These are phyloP conservation scores for Oryza coarctata DNA, from an alignment of 176 grass and related monocot species.

Conservation along the genomic window DNA sequence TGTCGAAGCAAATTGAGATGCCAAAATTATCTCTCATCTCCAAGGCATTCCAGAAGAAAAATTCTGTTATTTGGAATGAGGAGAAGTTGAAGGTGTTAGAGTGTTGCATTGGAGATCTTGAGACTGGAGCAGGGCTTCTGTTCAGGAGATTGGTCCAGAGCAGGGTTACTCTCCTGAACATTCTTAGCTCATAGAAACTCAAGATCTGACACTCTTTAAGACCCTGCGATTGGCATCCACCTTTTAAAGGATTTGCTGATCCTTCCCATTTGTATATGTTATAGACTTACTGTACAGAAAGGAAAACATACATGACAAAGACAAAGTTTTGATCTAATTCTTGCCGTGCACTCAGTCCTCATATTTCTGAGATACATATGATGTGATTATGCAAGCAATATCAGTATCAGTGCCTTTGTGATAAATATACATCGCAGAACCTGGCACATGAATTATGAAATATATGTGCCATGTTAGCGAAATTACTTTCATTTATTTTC, in stretches of 20 bases:
- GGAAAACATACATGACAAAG: slow-evolving; percentile 15
- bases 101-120: slow-evolving; percentile 34
- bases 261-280: background rate
- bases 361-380: background rate
- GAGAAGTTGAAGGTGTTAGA: slow-evolving; percentile 4
- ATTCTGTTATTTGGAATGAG: slow-evolving; percentile 8
- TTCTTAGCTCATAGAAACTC: slow-evolving; percentile 32
- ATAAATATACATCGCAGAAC: background rate
- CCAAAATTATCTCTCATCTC: slow-evolving; percentile 35
- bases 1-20: slow-evolving; percentile 14
- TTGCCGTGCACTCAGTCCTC: background rate
- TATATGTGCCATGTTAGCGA: background rate
- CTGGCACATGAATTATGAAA: background rate
- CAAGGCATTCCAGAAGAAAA: slow-evolving; percentile 32
- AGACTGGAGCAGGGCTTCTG: slow-evolving; percentile 29
- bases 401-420: background rate
- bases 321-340: slow-evolving; percentile 31
- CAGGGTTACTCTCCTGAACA: slow-evolving; percentile 57
- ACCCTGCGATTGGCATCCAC: slow-evolving; percentile 36
- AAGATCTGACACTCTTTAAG: background rate
- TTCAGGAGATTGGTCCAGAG: slow-evolving; percentile 41
- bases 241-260: slow-evolving; percentile 35
- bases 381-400: background rate
- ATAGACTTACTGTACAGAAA: slow-evolving; percentile 16
- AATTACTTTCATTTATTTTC: background rate